Base-by-base conservation (phyloP, 2,329 filamentous ascomycete species). In the Tolypocladium ovalisporum region DNA sequence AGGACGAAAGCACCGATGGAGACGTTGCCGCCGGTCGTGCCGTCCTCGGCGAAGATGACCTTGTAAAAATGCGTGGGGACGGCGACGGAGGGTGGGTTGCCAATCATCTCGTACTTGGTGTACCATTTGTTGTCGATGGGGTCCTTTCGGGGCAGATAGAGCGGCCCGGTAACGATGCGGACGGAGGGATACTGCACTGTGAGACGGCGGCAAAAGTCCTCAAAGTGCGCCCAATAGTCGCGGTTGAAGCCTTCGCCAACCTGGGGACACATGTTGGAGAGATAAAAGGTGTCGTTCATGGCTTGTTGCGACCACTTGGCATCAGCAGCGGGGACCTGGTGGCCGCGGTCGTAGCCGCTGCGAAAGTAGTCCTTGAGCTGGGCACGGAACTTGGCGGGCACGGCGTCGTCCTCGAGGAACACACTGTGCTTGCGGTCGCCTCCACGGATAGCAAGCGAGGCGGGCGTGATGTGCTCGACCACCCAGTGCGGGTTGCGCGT, bases 41-140 rank as follows among this genome's bases (percentile, higher is more conserved):
- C 89, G 67, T 96, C 90, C 75, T 99, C 94, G 32, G 90, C 94
- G 67, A 94, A 96, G 65, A 99, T 94, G 68, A 99, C 90, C 78
- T 99, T 99, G 82, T 96, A 99, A 76, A 99, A 99, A 73, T 99
- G 94, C 27, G 94, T 99, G 3, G 94, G 94, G 56, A 99, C 94
- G 32, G 94, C 92, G 57, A 99, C 88, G 67, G 91, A 95, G 9
- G 94, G 93, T 62, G 94, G 94, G 69, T 80, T 88, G 42, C 94
- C 94, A 65, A 99, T 96, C 59, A 99, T 88, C 76, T 99, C 94
- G 76, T 99, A 97, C 60, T 81, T 86, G 58, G 97, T 91, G 64
- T 91, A 87, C 91, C 92, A 99, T 78, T 97, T 97, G 65, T 89
- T 88, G 76, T 97, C 94, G 57, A 75, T 74, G 5, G 85, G 79